These are phyloP conservation scores for Podosphaera fusca DNA, from an alignment of 2,329 filamentous ascomycete genomes.

Conservation along the genomic window DNA sequence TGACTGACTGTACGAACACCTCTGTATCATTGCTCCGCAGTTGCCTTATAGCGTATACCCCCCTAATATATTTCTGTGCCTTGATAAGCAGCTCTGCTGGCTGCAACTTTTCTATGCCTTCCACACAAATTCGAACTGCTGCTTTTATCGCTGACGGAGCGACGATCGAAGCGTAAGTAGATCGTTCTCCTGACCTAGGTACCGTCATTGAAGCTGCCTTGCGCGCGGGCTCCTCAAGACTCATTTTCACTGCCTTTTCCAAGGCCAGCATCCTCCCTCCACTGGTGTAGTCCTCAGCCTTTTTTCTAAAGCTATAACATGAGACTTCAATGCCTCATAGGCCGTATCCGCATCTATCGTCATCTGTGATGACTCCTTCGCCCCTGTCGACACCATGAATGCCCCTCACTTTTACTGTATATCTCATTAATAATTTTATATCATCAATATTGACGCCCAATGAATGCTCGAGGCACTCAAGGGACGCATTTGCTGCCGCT, in stretches of 20 bases:
- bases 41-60: not conserved
- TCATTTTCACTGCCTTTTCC: not conserved
- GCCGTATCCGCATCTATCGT: not conserved
- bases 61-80: not conserved
- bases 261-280: not conserved
- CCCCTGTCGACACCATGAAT: too few species aligned
- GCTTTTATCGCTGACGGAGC: not conserved
- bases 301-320: not conserved
- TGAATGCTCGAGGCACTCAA: too few species aligned
- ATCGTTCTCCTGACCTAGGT: not conserved
- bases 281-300: not conserved
- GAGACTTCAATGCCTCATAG: not conserved
- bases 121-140: not conserved
- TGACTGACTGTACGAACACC: not conserved
- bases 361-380: too few species aligned
- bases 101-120: not conserved
- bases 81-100: not conserved
- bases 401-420: too few species aligned
- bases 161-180: not conserved
- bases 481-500: too few species aligned
- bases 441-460: too few species aligned
- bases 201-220: not conserved
- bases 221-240: not conserved
- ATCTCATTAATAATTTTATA: too few species aligned
- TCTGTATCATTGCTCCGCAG: not conserved